Percentiles rank a stretch among this genome's conserved stretches.
Conservation (phyloP, 1,284 basidiomycete genomes). For the Leccinum subrobustum region DNA sequence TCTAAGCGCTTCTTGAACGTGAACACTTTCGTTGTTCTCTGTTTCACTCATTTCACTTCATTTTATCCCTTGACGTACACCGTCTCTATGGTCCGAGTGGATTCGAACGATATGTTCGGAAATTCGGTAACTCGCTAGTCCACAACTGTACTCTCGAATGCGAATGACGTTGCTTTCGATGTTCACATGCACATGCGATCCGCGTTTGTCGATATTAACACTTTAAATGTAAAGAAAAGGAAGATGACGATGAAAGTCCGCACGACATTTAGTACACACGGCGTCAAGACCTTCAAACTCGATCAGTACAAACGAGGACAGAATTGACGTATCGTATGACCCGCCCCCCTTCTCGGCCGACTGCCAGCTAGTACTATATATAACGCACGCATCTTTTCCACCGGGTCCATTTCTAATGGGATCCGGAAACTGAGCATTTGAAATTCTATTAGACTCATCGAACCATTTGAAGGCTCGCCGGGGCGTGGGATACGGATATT, state of each 20-base stretch:
- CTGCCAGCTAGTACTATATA: background rate
- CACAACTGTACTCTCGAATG: background rate
- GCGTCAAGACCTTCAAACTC: background rate
- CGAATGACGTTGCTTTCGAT: background rate
- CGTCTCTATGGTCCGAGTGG: background rate
- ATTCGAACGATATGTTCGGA: background rate
- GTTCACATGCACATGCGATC: background rate
- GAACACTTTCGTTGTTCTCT: background rate
- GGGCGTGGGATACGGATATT: background rate
- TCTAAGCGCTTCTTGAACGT: background rate
- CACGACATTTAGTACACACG: background rate
- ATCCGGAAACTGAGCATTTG: background rate
- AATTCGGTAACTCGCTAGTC: background rate
- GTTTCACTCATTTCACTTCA: background rate
- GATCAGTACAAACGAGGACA: background rate
- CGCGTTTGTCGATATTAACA: constrained; percentile 11
- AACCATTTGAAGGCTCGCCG: background rate
- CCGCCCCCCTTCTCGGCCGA: background rate
- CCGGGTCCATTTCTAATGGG: background rate
- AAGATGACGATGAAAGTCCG: background rate
- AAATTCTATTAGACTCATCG: background rate
- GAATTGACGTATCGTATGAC: background rate
- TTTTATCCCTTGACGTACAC: background rate
- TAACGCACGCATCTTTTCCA: background rate
- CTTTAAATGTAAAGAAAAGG: background rate